Conservation (phyloP, 108 stramenopile genomes). For the Nitzschia sp. region DNA sequence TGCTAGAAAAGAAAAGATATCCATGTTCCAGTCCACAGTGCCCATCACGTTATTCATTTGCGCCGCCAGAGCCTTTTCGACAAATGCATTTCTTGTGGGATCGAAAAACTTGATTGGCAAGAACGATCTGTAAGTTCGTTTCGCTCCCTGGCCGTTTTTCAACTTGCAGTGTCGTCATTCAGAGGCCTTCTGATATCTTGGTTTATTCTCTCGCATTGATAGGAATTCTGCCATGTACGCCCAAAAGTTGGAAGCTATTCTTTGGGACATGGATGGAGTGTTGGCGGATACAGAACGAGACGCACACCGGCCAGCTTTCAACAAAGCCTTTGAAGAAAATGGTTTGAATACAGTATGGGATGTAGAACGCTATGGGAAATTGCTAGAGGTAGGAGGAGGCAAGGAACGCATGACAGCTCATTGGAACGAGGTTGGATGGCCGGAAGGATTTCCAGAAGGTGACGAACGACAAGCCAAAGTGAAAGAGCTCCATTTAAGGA, state of each 20-base stretch:
- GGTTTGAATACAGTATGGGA: constrained; percentile 79
- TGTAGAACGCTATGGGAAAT: constrained; percentile 86
- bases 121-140: too few species aligned
- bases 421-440: constrained; percentile 92
- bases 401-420: constrained; percentile 97
- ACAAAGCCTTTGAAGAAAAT: constrained; percentile 80
- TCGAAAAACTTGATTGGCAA: too few species aligned
- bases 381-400: constrained; percentile 88
- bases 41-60: too few species aligned
- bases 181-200: too few species aligned
- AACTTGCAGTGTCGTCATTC: too few species aligned
- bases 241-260: constrained; percentile 70
- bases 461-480: constrained; percentile 65
- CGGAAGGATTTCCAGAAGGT: constrained; percentile 45
- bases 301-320: constrained; percentile 90
- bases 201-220: too few species aligned
- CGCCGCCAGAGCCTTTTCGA: too few species aligned
- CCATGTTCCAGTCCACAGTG: too few species aligned
- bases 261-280: constrained; percentile 93
- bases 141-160: too few species aligned
- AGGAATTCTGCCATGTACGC: too few species aligned
- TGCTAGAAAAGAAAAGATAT: too few species aligned
- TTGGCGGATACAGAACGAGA: constrained; percentile 95
- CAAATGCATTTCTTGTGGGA: too few species aligned
- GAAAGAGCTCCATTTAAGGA: constrained; percentile 85